Evolutionary conservation across 768 basidiomycete genomes (phyloP).

Genomic region (Kwoniella botswanensis): DNA sequence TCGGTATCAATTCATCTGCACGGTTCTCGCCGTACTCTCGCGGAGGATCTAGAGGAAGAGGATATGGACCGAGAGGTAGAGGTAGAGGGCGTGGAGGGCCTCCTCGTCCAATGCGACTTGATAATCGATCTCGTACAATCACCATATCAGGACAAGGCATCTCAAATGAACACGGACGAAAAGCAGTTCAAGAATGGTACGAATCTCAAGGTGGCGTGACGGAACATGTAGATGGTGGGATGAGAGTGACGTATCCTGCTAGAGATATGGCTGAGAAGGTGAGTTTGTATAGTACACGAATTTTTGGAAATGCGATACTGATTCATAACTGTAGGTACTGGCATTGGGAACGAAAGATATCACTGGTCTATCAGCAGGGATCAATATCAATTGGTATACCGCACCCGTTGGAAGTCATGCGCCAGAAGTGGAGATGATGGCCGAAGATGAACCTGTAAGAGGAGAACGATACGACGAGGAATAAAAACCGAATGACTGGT

Average conservation of each 20-base stretch:
- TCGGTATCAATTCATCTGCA: slow-evolving; percentile 58
- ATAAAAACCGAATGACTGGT: slow-evolving; percentile 7
- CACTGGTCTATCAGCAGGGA: slow-evolving; percentile 14
- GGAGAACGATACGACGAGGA: slow-evolving; percentile 46
- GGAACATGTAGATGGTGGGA: slow-evolving; percentile 28
- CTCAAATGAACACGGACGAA: slow-evolving; percentile 61
- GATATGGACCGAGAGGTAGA: slow-evolving; percentile 66
- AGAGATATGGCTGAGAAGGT: slow-evolving; percentile 54
- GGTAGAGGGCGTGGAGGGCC: slow-evolving; percentile 67
- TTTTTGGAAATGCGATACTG: no score
- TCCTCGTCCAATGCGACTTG: slow-evolving; percentile 80
- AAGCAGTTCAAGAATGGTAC: slow-evolving; percentile 79
- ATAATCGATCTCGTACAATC: slow-evolving; percentile 83
- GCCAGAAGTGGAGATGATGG: slow-evolving; percentile 43
- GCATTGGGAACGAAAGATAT: slow-evolving; percentile 46
- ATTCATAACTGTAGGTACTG: slow-evolving; percentile 30
- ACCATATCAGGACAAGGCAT: slow-evolving; percentile 70
- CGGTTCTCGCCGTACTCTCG: slow-evolving; percentile 55
- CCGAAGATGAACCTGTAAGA: slow-evolving; percentile 30
- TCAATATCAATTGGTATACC: slow-evolving; percentile 41
- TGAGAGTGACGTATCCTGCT: slow-evolving; percentile 44
- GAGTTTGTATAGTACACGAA: slow-evolving; percentile 5
- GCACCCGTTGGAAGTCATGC: slow-evolving; percentile 11
- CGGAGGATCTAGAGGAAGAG: slow-evolving; percentile 36
- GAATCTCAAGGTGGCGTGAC: slow-evolving; percentile 63